These are phyloP conservation scores for Pinus tabuliformis DNA, from an alignment of 75 land plant genomes.

Conservation along the genomic window DNA sequence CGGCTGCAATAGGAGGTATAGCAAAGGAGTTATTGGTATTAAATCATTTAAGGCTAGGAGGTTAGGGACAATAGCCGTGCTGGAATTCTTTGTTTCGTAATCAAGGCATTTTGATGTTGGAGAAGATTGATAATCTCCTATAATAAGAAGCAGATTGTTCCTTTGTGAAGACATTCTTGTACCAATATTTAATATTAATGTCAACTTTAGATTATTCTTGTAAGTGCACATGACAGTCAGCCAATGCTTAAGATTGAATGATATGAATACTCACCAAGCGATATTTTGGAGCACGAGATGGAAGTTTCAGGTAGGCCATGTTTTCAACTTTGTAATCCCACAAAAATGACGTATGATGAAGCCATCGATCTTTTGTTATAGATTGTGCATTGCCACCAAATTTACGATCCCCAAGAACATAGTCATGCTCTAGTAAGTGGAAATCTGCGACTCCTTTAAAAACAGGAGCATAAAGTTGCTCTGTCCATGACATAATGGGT, in stretches of 20 bases:
- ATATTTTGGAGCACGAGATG: conserved; percentile 59
- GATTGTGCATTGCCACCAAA: conserved; percentile 93
- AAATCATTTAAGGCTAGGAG: no score
- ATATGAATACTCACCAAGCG: conserved; percentile 45
- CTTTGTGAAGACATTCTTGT: neutral
- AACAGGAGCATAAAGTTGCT: conserved; percentile 49
- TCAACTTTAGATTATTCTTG: neutral
- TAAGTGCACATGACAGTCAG: neutral
- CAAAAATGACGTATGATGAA: conserved; percentile 88
- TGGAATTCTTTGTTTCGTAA: neutral
- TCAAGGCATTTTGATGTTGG: neutral
- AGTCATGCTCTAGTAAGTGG: conserved; percentile 74
- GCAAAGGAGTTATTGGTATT: no score
- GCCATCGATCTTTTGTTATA: conserved; percentile 69
- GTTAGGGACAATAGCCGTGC: neutral
- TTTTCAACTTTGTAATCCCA: conserved; percentile 68
- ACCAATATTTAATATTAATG: neutral
- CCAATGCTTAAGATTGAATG: neutral
- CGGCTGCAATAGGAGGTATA: no score
- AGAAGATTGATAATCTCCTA: neutral
- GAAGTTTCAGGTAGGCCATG: conserved; percentile 74
- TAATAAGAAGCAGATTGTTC: neutral
- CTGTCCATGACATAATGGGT: conserved; percentile 80
- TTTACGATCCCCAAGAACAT: conserved; percentile 71
- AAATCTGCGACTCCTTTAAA: conserved; percentile 52